These are phyloP conservation scores for Sarocladiaceae sp. DNA, from an alignment of 2,329 filamentous ascomycete genomes.

Conservation along the genomic window DNA sequence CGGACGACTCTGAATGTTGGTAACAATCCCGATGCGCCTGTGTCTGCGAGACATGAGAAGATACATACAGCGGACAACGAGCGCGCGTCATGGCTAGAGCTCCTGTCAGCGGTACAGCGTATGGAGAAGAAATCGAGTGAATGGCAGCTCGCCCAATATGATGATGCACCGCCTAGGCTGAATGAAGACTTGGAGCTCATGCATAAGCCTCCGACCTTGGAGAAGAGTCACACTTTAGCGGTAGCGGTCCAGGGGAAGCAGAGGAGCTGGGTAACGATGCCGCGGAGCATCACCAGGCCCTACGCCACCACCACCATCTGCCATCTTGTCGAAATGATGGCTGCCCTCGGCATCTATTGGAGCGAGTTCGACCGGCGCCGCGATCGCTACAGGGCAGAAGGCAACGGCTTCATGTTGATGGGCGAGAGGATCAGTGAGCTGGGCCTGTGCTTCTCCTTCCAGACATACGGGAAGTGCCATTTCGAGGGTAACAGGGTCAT, in stretches of 20 bases:
- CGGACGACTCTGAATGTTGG: conserved; percentile 23
- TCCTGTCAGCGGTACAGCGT: conserved; percentile 45
- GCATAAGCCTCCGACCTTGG: conserved; percentile 19
- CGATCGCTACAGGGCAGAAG: conserved; percentile 50
- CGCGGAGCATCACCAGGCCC: conserved; percentile 39
- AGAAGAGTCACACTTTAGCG: conserved; percentile 33
- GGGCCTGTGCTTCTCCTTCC: conserved; percentile 51
- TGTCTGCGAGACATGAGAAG: conserved; percentile 20
- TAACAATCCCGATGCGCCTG: conserved; percentile 2
- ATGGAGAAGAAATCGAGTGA: conserved; percentile 44
- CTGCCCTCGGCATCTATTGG: conserved; percentile 54
- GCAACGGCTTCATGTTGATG: conserved; percentile 49
- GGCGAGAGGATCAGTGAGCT: conserved; percentile 43
- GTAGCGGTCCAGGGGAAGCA: conserved; percentile 43
- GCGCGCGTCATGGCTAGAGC: conserved; percentile 48
- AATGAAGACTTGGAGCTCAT: conserved; percentile 15
- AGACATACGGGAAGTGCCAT: conserved; percentile 41
- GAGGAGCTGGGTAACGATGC: conserved; percentile 50
- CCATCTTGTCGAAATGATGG: conserved; percentile 50
- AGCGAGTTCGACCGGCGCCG: conserved; percentile 49
- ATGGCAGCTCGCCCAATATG: conserved; percentile 38
- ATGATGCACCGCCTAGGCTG: conserved; percentile 14
- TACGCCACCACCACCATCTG: conserved; percentile 53
- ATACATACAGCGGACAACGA: conserved; percentile 55
- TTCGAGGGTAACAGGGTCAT: conserved; percentile 49